Conservation (phyloP, 2,329 filamentous ascomycete genomes). For the Alternaria sp. region DNA sequence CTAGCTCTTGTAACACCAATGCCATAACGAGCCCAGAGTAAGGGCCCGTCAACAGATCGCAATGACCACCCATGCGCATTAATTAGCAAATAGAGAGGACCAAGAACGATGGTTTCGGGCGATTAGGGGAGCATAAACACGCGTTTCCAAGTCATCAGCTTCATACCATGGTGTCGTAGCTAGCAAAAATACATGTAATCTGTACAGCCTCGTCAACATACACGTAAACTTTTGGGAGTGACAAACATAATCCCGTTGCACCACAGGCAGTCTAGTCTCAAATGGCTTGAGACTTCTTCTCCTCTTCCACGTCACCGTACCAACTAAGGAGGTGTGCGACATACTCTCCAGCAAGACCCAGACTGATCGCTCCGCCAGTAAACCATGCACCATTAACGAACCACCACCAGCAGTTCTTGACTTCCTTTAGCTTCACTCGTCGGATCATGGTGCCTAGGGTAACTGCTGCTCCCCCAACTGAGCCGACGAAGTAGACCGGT, state of each 20-base stretch:
- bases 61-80: too few species aligned
- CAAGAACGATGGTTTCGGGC: too few species aligned
- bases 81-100: too few species aligned
- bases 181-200: not conserved
- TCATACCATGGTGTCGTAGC: not conserved
- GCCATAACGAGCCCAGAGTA: too few species aligned
- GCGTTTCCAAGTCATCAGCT: not conserved
- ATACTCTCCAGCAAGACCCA: conserved; percentile 64
- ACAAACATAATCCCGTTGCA: not conserved
- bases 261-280: rapidly evolving
- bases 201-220: not conserved
- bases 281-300: not conserved
- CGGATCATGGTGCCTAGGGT: conserved; percentile 66
- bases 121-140: not conserved
- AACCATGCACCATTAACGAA: conserved; percentile 68
- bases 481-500: conserved; percentile 64
- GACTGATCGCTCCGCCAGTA: conserved; percentile 64
- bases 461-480: conserved; percentile 62
- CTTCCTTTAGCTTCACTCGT: conserved; percentile 62
- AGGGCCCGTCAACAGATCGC: too few species aligned
- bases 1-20: too few species aligned
- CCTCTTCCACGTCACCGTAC: conserved; percentile 24
- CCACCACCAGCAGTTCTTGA: conserved; percentile 69
- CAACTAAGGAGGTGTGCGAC: conserved; percentile 31
- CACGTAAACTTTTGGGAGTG: too few species aligned